Evolutionary conservation across 2,329 filamentous ascomycete species (phyloP), one percentile per base, ranked within the genome.

Genomic region (Botrytis hyacinthi): DNA sequence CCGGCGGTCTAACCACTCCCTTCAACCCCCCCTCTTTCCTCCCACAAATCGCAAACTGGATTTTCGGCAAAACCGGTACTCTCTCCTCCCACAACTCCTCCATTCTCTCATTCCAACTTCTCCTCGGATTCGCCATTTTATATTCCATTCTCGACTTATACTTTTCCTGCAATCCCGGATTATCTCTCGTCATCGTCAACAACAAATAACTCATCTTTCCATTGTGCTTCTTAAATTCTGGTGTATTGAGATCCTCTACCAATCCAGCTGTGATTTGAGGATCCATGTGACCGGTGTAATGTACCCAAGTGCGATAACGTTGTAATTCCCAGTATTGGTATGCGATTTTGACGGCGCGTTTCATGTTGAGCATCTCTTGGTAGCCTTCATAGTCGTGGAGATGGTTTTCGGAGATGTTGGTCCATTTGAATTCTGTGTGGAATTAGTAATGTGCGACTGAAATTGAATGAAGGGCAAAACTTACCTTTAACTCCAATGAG

Each of bases 341-440:
- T 10, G 63, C 32, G 3, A 12, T 37, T 14, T 40, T 67, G 32
- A 67, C 18, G 3, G 63, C 63, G 35, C 32, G 32, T 20, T 67
- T 26, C 63, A 67, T 67, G 63, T 67, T 67, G 16, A 46, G 14
- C 63, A 67, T 67, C 5, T 32, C 63, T n/a, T 67, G 63, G 3
- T 8, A 51, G 1, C 63, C 63, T 37, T 51, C 32, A 8, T 67
- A 40, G 4, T 35, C 22, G 32, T 35, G 9, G 26, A 67, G 63
- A 16, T 37, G 20, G 1, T 37, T 20, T 20, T n/a, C 12, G 32
- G 48, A 35, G 8, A 67, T 67, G 44, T 5, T 67, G 32, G 44
- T 26, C 20, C 46, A 48, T 7, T 26, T 67, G 8, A 67, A 37
- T 1, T 67, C 46, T 67, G 18, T 0, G 3, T 22, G 18, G 8